A percentile compares a stretch with the other conserved stretches of the same genome.
Evolutionary conservation across 2,329 filamentous ascomycete species (phyloP).

Genomic region (Chrysoporthe austroafricana): DNA sequence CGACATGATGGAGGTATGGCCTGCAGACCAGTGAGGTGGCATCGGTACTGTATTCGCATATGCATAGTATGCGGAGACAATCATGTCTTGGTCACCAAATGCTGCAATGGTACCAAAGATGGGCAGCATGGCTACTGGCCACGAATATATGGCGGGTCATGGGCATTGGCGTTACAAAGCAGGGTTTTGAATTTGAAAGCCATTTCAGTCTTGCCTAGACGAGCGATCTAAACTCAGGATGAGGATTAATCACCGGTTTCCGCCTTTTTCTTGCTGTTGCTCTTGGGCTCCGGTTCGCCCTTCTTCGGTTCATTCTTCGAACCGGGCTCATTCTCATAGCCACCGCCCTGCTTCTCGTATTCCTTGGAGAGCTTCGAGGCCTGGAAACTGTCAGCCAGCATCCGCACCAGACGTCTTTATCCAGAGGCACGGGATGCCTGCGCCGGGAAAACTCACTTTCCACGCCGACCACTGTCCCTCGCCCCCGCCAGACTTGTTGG

Average conservation of each 20-base stretch:
- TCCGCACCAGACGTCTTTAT: not conserved
- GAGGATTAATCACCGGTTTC: constrained; percentile 27
- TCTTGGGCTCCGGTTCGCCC: constrained; percentile 26
- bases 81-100: not conserved
- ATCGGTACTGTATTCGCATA: not conserved
- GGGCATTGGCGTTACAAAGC: not conserved
- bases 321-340: constrained; percentile 45
- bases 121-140: not conserved
- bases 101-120: not conserved
- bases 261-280: constrained; percentile 26
- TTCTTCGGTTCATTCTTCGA: constrained; percentile 42
- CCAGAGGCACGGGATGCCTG: not conserved
- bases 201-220: not conserved
- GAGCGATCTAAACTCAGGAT: not conserved
- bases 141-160: not conserved
- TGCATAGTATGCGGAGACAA: not conserved
- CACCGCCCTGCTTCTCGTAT: constrained; percentile 47
- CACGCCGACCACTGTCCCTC: constrained; percentile 45
- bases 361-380: constrained; percentile 45
- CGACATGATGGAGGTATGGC: constrained; percentile 58
- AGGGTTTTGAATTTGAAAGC: not conserved
- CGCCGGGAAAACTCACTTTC: constrained; percentile 36
- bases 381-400: constrained; percentile 30
- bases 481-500: constrained; percentile 46
- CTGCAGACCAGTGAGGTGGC: constrained; percentile 13